Conservation (phyloP, 208 protist genomes). For the Trichomonas gallinae region DNA sequence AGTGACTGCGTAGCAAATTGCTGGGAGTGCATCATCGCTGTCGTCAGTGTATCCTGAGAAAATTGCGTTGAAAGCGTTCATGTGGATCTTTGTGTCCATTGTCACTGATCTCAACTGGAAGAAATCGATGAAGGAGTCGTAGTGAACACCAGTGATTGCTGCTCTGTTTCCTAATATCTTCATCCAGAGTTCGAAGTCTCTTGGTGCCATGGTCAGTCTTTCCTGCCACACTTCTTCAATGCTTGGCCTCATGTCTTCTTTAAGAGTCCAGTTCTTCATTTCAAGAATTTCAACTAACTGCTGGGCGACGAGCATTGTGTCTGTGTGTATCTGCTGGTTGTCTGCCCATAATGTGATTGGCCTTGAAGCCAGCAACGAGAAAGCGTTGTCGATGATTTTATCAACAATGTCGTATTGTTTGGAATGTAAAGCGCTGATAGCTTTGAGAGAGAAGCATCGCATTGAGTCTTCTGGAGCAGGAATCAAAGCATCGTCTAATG, state of each 20-base stretch:
- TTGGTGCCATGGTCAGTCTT: not conserved
- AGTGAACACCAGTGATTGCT: not conserved
- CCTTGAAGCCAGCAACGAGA: not conserved
- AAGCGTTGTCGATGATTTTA: not conserved
- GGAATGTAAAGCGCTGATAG: not conserved
- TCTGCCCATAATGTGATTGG: not conserved
- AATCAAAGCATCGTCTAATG: not conserved
- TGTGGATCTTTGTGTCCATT: not conserved
- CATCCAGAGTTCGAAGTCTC: constrained; percentile 7
- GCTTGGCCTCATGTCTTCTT: not conserved
- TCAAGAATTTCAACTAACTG: not conserved
- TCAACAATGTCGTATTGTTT: not conserved
- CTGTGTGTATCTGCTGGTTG: not conserved
- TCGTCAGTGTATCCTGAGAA: not conserved
- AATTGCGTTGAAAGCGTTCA: not conserved
- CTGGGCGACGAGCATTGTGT: not conserved
- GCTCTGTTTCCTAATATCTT: not conserved
- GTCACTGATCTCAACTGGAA: not conserved
- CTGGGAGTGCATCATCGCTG: not conserved
- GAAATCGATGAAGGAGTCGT: not conserved
- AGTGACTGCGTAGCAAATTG: not conserved
- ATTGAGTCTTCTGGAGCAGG: not conserved
- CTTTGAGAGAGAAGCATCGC: not conserved
- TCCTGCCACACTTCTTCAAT: not conserved
- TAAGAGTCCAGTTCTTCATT: not conserved